Conservation (phyloP, 306 rosid species). For the Arachis stenosperma region DNA sequence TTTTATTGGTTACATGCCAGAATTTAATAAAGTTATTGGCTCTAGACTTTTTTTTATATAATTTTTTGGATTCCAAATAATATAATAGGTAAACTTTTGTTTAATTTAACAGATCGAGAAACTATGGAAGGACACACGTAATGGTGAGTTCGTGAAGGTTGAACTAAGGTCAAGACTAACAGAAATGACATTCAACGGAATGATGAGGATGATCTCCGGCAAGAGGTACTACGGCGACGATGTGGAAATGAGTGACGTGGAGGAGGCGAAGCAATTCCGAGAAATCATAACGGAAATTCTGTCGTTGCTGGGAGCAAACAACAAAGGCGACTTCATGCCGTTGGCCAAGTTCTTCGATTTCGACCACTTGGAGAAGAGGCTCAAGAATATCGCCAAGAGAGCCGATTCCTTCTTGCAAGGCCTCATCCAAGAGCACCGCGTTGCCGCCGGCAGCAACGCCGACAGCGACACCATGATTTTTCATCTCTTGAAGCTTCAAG, state of each 20-base stretch:
- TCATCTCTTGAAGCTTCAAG: constrained; percentile 24
- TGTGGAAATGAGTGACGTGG: not conserved
- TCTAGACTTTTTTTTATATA: too few relatives aligned
- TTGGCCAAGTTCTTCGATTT: constrained; percentile 18
- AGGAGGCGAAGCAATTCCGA: constrained; percentile 37
- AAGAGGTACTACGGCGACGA: constrained; percentile 35
- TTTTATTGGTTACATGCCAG: too few relatives aligned
- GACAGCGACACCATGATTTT: constrained; percentile 25
- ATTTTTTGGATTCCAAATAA: too few relatives aligned
- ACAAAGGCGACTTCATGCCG: constrained; percentile 39
- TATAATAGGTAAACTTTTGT: not conserved
- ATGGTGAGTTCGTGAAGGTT: not conserved
- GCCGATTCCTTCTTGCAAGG: constrained; percentile 39
- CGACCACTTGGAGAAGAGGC: constrained; percentile 32
- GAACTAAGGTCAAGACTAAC: not conserved
- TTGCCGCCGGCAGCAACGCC: not conserved
- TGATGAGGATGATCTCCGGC: constrained; percentile 44
- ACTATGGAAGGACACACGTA: not conserved
- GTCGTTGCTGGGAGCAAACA: constrained; percentile 14
- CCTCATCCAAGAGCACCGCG: constrained; percentile 21
- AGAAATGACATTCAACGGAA: constrained; percentile 39
- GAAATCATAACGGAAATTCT: constrained; percentile 27
- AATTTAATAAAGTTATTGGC: too few relatives aligned
- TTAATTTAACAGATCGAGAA: not conserved
- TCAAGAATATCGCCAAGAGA: constrained; percentile 32